Evolutionary conservation across 306 rosid species (phyloP).

Genomic region (Luffa aegyptiaca): DNA sequence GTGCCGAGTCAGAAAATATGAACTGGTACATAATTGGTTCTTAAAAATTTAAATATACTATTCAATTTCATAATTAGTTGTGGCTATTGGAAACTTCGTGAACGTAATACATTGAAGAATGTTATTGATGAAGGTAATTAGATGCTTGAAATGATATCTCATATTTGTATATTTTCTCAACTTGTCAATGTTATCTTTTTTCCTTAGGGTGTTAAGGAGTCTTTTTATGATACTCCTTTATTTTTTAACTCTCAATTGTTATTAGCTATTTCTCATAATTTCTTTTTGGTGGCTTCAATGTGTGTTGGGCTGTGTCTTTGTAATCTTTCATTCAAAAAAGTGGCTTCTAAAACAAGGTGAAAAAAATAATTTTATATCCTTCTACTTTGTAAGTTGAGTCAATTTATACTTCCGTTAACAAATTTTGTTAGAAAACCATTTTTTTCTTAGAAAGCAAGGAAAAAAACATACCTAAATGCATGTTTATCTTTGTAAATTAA

Average conservation of each 20-base stretch:
- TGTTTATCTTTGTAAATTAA: neutral
- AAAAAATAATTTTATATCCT: too few relatives aligned
- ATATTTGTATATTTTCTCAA: neutral
- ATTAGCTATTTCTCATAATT: neutral
- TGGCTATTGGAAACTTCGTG: neutral
- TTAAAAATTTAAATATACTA: neutral
- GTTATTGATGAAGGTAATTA: neutral
- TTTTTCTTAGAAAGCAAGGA: neutral
- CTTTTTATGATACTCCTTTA: neutral
- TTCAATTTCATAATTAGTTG: neutral
- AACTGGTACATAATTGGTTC: constrained; percentile 41
- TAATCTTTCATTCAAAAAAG: neutral
- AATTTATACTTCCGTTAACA: neutral
- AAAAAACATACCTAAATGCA: neutral
- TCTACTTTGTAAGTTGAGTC: neutral
- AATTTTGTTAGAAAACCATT: neutral
- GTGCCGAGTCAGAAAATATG: constrained; percentile 96
- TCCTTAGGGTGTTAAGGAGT: neutral
- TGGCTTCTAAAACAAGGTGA: neutral
- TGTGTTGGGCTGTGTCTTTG: neutral
- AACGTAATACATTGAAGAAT: neutral
- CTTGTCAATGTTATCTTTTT: neutral
- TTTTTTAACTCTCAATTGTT: neutral
- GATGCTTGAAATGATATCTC: neutral
- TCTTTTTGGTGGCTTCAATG: neutral